phyloP scores from a whole-genome alignment of 2,329 filamentous ascomycete genomes.

The Trichothecium roseum region DNA sequence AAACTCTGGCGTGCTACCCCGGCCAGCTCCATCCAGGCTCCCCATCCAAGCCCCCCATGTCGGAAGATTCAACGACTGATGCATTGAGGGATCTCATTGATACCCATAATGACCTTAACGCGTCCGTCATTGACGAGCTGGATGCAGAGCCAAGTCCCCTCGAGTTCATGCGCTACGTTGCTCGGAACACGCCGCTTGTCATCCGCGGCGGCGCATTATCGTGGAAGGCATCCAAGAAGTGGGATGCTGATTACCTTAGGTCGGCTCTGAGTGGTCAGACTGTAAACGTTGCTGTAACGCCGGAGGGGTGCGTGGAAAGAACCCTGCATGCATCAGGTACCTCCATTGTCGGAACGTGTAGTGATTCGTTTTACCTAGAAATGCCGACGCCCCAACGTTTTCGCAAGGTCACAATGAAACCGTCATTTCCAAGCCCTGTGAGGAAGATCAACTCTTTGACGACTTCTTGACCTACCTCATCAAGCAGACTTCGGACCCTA shows the following conservation, averaged over 20 bases:
- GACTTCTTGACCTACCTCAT: constrained; percentile 53
- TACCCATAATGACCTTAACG: constrained; percentile 66
- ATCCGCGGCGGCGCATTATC: constrained; percentile 49
- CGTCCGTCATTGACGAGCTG: constrained; percentile 48
- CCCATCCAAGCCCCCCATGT: too few relatives aligned
- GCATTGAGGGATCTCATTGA: constrained; percentile 42
- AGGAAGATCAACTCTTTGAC: constrained; percentile 52
- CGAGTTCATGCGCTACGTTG: constrained; percentile 71
- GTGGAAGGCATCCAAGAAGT: constrained; percentile 54
- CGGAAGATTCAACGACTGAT: not conserved
- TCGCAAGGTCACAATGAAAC: constrained; percentile 13
- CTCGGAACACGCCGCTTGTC: constrained; percentile 65
- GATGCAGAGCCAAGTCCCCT: constrained; percentile 58
- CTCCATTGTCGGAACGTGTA: not conserved
- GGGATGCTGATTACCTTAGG: constrained; percentile 52
- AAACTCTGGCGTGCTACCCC: too few relatives aligned
- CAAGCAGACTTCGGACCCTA: constrained; percentile 25
- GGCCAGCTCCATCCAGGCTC: too few relatives aligned
- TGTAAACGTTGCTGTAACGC: constrained; percentile 73
- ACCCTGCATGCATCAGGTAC: not conserved
- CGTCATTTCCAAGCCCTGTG: constrained; percentile 63
- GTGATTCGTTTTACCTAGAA: constrained; percentile 13
- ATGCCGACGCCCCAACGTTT: constrained; percentile 24
- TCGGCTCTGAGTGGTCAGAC: constrained; percentile 39
- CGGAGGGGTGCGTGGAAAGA: constrained; percentile 43